Conservation (phyloP, 148 eudicot genomes). For the Nepenthes mirabilis region DNA sequence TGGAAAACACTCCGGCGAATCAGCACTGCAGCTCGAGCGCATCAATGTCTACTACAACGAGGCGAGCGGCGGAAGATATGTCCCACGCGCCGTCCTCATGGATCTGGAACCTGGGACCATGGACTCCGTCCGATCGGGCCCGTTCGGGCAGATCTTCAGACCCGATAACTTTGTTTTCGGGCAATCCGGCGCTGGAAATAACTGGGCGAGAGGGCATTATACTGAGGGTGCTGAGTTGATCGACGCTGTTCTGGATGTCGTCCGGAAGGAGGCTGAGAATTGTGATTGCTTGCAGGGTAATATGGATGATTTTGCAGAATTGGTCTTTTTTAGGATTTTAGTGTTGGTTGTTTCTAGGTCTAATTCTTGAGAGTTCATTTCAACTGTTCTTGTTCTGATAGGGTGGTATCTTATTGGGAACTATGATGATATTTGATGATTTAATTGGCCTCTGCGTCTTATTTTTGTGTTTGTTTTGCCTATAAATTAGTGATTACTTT, state of each 20-base stretch:
- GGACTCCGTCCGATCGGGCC: slow-evolving; percentile 1
- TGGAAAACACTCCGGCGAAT: not conserved
- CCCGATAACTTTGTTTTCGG: too few species aligned
- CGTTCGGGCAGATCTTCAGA: not conserved
- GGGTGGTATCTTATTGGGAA: too few species aligned
- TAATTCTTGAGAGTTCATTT: not conserved
- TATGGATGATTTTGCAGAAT: not conserved
- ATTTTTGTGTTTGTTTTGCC: too few species aligned
- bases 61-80: not conserved
- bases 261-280: not conserved
- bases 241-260: not conserved
- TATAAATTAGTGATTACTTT: too few species aligned
- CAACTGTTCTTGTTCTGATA: not conserved
- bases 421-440: too few species aligned
- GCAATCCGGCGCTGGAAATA: too few species aligned
- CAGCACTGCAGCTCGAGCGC: not conserved
- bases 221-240: not conserved
- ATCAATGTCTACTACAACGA: slow-evolving; percentile 2
- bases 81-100: slow-evolving; percentile 2
- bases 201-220: too few species aligned
- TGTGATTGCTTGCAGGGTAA: slow-evolving; percentile 2
- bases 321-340: not conserved
- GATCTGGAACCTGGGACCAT: slow-evolving; percentile 1
- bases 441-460: too few species aligned
- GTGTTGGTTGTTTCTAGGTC: not conserved